Evolutionary conservation across 768 basidiomycete genomes (phyloP), one percentile per base, ranked within the genome.

Genomic region (Podaxis sp.): DNA sequence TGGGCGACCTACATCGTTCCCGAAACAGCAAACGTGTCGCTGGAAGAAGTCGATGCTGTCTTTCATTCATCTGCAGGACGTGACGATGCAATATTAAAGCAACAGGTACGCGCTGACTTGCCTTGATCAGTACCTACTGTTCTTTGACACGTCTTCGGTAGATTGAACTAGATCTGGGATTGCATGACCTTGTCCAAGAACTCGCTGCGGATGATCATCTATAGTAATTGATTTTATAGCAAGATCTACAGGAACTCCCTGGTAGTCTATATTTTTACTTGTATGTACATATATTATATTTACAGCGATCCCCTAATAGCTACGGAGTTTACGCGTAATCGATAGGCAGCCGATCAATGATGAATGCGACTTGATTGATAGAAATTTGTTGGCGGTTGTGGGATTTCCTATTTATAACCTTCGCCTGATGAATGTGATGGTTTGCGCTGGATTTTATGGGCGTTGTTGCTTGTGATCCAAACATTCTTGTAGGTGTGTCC

Each of bases 41-140:
- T 93, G 0, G 91, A 93, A 66, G 90, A 91, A 70, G 86, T 92
- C 53, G 91, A 93, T 69, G 78, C 73, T 6, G 74, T 91, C 11
- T 92, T 93, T 67, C 78, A 77, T 44, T 84, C 84, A 1, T 76
- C 80, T n/a, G 85, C 79, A 15, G 87, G 83, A 0, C 75, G 68
- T 41, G 85, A 87, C 58, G 89, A 91, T 66, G 68, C 71, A 8
- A 68, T 69, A 15, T 65, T 83, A 64, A 86, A 83, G 65, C 68
- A 69, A 30, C 78, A 88, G 82, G 90, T 90, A 60, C n/a, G 74
- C 55, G 30, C 38, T 15, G 20, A 15, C 50, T 38, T 11, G 37
- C 58, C 36, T 30, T 7, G 24, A 36, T n/a, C 22, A 28, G 15
- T 15, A 17, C 8, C 49, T 13, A 49, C 30, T 30, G 24, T 65